These are phyloP conservation scores for Lippia alba DNA, from an alignment of 305 asterid species.

Conservation along the genomic window DNA sequence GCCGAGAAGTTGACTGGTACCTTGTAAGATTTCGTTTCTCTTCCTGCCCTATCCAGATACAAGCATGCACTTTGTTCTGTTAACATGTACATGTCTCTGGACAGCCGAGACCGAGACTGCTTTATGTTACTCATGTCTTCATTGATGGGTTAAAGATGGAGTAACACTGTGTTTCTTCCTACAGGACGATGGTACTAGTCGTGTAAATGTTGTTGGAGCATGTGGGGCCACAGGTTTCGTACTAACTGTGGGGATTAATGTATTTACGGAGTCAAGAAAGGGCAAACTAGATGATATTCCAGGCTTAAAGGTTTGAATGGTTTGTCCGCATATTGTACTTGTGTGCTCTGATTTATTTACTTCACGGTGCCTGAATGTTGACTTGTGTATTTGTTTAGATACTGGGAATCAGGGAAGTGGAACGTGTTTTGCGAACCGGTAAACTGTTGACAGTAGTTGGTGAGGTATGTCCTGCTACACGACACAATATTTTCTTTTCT, in stretches of 20 bases:
- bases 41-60: background rate
- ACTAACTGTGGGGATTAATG: constrained; percentile 89
- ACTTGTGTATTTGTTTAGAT: constrained; percentile 58
- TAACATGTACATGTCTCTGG: constrained; percentile 10
- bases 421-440: constrained; percentile 97
- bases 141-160: constrained; percentile 18
- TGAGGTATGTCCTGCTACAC: constrained; percentile 64
- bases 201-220: constrained; percentile 92
- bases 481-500: constrained; percentile 1
- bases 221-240: constrained; percentile 96
- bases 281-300: constrained; percentile 97
- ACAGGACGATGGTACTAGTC: constrained; percentile 93
- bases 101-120: background rate
- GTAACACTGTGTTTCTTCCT: constrained; percentile 18
- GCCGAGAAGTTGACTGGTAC: constrained; percentile 99
- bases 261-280: constrained; percentile 93
- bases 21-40: constrained; percentile 63
- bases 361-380: constrained; percentile 14
- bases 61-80: background rate
- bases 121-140: constrained; percentile 11
- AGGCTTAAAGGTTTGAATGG: constrained; percentile 84
- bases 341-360: background rate
- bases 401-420: constrained; percentile 98
- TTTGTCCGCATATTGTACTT: constrained; percentile 20
- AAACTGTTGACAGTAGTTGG: constrained; percentile 95